phyloP scores from a whole-genome alignment of 257 asterid species.

The Leonotis leonurus region DNA sequence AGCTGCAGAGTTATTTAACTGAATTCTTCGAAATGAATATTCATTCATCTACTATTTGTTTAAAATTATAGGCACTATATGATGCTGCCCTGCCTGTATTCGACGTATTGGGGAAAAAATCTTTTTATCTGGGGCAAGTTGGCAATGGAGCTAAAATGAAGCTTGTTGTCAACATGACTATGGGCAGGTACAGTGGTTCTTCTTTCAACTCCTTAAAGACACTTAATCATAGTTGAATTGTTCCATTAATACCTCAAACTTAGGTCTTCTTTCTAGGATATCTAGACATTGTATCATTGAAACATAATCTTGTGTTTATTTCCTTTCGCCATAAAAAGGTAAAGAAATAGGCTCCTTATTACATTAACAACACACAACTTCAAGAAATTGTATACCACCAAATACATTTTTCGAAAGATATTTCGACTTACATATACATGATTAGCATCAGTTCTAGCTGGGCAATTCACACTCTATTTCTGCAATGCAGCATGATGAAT shows the following conservation, averaged over 20 bases:
- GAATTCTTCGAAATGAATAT: neutral
- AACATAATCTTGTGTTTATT: no score
- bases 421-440: neutral
- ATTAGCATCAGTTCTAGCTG: neutral
- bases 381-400: neutral
- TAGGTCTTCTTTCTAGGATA: neutral
- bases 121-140: constrained; percentile 73
- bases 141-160: constrained; percentile 99
- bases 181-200: constrained; percentile 81
- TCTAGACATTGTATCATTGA: no score
- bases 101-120: constrained; percentile 82
- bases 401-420: neutral
- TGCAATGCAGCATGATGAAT: constrained; percentile 78
- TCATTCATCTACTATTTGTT: constrained; percentile 7
- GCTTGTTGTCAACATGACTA: constrained; percentile 95
- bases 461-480: neutral
- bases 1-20: neutral
- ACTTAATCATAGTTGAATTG: neutral
- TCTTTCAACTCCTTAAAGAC: neutral
- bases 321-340: neutral
- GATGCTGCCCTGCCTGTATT: constrained; percentile 72
- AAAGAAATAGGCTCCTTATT: no score
- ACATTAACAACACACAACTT: no score
- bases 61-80: constrained; percentile 51
- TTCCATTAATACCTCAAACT: neutral